phyloP scores from a whole-genome alignment of 805 yeast species.

The Saturnispora saitoi region DNA sequence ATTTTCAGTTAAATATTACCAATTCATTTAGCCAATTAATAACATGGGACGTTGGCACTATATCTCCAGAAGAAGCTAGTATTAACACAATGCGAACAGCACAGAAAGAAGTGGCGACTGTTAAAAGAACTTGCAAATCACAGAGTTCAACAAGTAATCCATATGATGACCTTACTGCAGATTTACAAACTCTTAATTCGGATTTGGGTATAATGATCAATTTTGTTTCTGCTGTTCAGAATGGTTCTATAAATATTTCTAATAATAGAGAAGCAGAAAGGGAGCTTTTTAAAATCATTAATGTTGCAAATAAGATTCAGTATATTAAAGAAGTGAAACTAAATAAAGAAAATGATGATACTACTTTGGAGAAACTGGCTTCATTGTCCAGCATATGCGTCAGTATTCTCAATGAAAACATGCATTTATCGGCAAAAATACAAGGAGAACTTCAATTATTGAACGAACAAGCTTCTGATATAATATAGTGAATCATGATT shows the following conservation, averaged over 20 bases:
- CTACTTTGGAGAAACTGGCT: neutral
- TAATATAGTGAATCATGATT: neutral
- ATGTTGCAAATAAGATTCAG: slow-evolving; percentile 8
- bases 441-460: neutral
- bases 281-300: slow-evolving; percentile 11
- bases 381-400: slow-evolving; percentile 6
- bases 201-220: slow-evolving; percentile 3
- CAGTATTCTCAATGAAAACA: slow-evolving; percentile 7
- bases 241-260: slow-evolving; percentile 2
- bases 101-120: neutral
- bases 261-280: slow-evolving; percentile 2
- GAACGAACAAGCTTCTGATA: neutral
- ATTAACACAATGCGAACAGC: neutral
- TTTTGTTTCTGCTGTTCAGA: slow-evolving; percentile 11
- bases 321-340: neutral
- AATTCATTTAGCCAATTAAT: neutral
- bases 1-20: neutral
- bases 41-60: neutral
- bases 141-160: neutral
- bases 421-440: neutral
- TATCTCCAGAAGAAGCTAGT: neutral
- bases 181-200: neutral
- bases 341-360: neutral
- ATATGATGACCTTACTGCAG: neutral
- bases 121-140: neutral